These are phyloP conservation scores for Massariosphaeria phaeospora DNA, from an alignment of 495 filamentous ascomycete genomes.

Conservation along the genomic window DNA sequence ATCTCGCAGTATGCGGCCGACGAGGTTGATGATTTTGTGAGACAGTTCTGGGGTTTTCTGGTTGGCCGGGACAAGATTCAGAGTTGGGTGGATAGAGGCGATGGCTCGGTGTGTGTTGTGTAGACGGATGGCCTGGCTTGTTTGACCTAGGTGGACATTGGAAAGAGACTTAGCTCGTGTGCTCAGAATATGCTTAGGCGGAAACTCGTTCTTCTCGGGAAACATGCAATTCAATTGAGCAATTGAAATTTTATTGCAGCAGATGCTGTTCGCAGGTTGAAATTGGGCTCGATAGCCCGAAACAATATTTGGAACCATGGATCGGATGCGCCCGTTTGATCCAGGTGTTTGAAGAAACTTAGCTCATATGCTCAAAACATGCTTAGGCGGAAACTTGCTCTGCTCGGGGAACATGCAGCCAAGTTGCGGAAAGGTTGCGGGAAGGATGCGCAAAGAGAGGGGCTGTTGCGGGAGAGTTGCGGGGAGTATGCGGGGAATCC, in stretches of 20 bases:
- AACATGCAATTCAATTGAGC: neutral
- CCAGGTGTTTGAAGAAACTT: too few species aligned
- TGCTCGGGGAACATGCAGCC: neutral
- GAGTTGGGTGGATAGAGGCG: neutral
- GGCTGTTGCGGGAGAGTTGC: too few species aligned
- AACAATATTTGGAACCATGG: too few species aligned
- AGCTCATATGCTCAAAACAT: too few species aligned
- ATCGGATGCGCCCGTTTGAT: too few species aligned
- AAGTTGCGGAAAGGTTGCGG: neutral
- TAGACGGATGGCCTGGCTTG: neutral
- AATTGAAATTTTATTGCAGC: too few species aligned
- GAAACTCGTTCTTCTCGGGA: neutral
- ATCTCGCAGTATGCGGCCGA: neutral
- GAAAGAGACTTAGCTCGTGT: too few species aligned
- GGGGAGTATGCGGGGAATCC: too few species aligned
- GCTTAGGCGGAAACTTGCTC: neutral
- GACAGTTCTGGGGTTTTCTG: neutral
- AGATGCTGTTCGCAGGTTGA: too few species aligned
- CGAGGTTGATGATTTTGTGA: neutral
- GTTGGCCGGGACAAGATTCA: neutral
- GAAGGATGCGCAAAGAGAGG: neutral
- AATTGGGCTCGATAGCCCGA: too few species aligned
- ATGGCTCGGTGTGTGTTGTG: neutral
- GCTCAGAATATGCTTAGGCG: too few species aligned
- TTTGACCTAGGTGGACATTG: too few species aligned